Evolutionary conservation across 176 grass and related monocot genomes (phyloP).

Genomic region (Olyra latifolia): DNA sequence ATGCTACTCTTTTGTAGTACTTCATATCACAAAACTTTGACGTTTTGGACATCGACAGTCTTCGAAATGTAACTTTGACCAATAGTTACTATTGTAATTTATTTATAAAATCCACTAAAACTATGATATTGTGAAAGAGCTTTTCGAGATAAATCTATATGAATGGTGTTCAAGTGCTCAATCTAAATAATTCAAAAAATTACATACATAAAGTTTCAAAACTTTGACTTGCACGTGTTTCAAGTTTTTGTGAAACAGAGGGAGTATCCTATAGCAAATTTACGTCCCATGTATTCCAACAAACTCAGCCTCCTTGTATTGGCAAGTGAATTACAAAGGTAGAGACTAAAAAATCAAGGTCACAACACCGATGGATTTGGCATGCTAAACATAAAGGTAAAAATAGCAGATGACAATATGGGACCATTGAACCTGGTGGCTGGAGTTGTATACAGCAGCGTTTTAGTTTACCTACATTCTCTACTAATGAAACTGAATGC

Average conservation of each 20-base stretch:
- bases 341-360: neutral
- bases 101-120: too few species aligned
- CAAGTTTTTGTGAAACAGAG: too few species aligned
- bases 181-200: too few species aligned
- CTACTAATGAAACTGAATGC: neutral
- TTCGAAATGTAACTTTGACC: too few species aligned
- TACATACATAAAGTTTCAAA: too few species aligned
- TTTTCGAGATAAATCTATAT: too few species aligned
- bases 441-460: neutral
- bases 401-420: neutral
- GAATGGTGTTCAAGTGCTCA: too few species aligned
- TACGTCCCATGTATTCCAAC: neutral
- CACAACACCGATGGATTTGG: neutral
- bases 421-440: neutral
- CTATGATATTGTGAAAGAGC: too few species aligned
- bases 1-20: neutral
- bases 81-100: too few species aligned
- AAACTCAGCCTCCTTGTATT: neutral
- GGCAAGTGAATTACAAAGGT: neutral
- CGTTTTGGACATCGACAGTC: too few species aligned
- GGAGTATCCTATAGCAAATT: neutral
- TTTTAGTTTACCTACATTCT: constrained; percentile 9
- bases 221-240: too few species aligned
- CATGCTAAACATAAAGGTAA: neutral
- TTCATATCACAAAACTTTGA: too few species aligned